Percentiles rank a stretch among this genome's conserved stretches.
These are phyloP conservation scores for Fusarium temperatum DNA, from an alignment of 2,329 filamentous ascomycete species.

Conservation along the genomic window DNA sequence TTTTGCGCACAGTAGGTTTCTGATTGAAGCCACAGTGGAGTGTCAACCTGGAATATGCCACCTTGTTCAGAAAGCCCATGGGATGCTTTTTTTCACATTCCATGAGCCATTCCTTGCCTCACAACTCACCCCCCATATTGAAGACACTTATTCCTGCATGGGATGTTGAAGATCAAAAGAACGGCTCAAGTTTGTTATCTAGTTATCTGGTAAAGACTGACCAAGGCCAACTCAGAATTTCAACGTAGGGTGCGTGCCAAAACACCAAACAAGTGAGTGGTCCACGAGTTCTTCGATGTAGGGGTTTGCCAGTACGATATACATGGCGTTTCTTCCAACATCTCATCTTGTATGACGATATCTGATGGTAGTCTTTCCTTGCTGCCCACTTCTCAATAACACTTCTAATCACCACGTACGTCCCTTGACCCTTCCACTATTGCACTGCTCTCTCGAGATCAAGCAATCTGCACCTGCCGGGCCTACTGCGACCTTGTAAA, in stretches of 20 bases:
- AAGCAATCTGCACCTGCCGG: slow-evolving; percentile 44
- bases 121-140: background rate
- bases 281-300: slow-evolving; percentile 11
- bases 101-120: background rate
- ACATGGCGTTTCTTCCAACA: slow-evolving; percentile 15
- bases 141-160: background rate
- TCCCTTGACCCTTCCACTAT: slow-evolving; percentile 28
- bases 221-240: slow-evolving; percentile 36
- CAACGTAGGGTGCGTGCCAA: slow-evolving; percentile 19
- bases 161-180: slow-evolving; percentile 26
- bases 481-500: slow-evolving; percentile 30
- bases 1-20: background rate
- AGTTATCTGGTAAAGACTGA: slow-evolving; percentile 40
- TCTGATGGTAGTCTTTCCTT: slow-evolving; percentile 2
- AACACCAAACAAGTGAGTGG: slow-evolving; percentile 27
- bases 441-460: slow-evolving; percentile 39
- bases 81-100: slow-evolving; percentile 4
- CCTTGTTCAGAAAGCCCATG: background rate
- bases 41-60: background rate
- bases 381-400: slow-evolving; percentile 7
- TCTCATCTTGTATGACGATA: slow-evolving; percentile 6
- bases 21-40: background rate
- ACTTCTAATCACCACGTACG: slow-evolving; percentile 6
- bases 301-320: slow-evolving; percentile 5
- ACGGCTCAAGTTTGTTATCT: slow-evolving; percentile 35